Percentiles rank a stretch among this genome's conserved stretches.
These are phyloP conservation scores for Prunus dulcis DNA, from an alignment of 306 rosid genomes.

Conservation along the genomic window DNA sequence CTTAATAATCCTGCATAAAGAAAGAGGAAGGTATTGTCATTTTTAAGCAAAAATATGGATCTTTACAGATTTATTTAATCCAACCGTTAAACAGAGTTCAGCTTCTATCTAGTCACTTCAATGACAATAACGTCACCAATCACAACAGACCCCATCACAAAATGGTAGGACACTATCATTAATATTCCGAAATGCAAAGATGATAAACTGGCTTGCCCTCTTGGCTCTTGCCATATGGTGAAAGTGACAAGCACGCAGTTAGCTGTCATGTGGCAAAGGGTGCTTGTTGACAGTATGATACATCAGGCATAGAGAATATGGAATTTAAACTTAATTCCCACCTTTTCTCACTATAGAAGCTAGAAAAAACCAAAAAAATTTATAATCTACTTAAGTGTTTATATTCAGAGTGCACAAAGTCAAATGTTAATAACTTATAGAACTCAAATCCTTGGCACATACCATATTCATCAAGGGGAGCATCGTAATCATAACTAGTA, in stretches of 20 bases:
- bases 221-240: background rate
- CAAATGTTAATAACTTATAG: background rate
- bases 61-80: background rate
- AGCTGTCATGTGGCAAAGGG: background rate
- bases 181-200: background rate
- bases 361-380: background rate
- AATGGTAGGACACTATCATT: background rate
- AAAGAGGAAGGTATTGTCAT: slow-evolving; percentile 10
- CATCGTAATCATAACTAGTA: slow-evolving; percentile 96
- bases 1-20: slow-evolving; percentile 60
- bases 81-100: background rate
- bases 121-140: background rate
- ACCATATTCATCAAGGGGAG: slow-evolving; percentile 98
- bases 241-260: background rate
- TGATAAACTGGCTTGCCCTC: background rate
- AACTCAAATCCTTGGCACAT: slow-evolving; percentile 17
- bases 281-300: background rate
- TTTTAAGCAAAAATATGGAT: slow-evolving; percentile 10
- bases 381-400: slow-evolving; percentile 3
- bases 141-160: slow-evolving; percentile 1
- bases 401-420: slow-evolving; percentile 5
- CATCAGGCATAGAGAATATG: background rate
- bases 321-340: background rate
- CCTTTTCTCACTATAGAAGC: background rate
- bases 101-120: background rate